Evolutionary conservation across 2,329 filamentous ascomycete species (phyloP).

Genomic region (Trichophyton verrucosum): DNA sequence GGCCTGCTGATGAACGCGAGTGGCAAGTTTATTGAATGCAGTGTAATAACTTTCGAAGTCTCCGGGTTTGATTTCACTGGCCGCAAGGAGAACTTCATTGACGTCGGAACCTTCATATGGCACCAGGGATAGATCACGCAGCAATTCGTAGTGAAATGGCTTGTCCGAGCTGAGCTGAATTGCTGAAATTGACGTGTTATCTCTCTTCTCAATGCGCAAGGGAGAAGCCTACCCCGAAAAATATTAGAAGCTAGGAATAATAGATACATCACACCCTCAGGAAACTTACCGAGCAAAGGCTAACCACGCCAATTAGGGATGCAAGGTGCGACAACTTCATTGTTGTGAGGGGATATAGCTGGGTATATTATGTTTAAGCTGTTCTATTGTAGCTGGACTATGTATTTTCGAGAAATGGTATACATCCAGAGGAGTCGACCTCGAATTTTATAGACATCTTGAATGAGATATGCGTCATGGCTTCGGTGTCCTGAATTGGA

Average conservation of each 20-base stretch:
- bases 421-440: background rate
- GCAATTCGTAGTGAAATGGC: slow-evolving; percentile 13
- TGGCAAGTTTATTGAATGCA: slow-evolving; percentile 12
- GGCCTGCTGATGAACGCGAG: slow-evolving; percentile 9
- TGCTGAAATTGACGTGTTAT: background rate
- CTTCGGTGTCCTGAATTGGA: background rate
- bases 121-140: slow-evolving; percentile 5
- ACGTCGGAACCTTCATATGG: slow-evolving; percentile 10
- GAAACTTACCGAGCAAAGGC: background rate
- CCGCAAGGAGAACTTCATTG: slow-evolving; percentile 9
- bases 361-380: background rate
- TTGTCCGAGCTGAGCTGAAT: slow-evolving; percentile 10
- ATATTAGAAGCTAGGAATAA: background rate
- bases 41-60: slow-evolving; percentile 9
- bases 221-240: background rate
- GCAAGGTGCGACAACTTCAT: background rate
- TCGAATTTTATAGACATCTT: background rate
- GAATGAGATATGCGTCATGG: background rate
- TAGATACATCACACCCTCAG: background rate
- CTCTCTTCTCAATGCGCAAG: background rate
- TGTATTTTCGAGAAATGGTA: background rate
- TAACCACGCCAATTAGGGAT: background rate
- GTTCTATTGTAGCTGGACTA: background rate
- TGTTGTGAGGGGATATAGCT: background rate
- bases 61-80: slow-evolving; percentile 9